Conservation (phyloP, 1,284 basidiomycete genomes). For the Sutorius eximius region DNA sequence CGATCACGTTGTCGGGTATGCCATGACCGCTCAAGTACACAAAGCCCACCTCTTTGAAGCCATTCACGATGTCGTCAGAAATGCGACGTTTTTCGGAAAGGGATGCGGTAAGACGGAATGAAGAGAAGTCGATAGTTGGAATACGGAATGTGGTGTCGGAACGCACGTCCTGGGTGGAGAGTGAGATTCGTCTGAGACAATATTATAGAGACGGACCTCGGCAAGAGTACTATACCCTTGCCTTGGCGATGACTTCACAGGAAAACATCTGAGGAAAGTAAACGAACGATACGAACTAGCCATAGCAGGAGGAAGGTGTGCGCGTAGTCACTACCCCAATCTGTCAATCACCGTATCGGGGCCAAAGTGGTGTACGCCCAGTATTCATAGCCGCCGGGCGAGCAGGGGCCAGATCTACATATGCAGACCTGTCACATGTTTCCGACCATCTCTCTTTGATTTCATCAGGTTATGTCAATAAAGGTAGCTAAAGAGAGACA, state of each 20-base stretch:
- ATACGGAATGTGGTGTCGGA: constrained; percentile 49
- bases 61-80: constrained; percentile 70
- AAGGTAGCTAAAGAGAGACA: too few relatives aligned
- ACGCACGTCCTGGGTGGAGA: constrained; percentile 22
- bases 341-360: too few relatives aligned
- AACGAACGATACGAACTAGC: constrained; percentile 14
- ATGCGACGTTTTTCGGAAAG: constrained; percentile 57
- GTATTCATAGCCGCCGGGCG: too few relatives aligned
- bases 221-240: constrained; percentile 25
- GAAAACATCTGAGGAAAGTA: constrained; percentile 6
- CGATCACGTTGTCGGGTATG: constrained; percentile 51
- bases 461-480: too few relatives aligned
- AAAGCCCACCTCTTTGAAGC: constrained; percentile 77
- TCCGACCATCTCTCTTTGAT: too few relatives aligned
- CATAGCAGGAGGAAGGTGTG: constrained; percentile 7
- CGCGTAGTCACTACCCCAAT: too few relatives aligned
- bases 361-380: too few relatives aligned
- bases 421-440: too few relatives aligned
- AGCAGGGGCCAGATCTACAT: too few relatives aligned
- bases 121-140: constrained; percentile 76
- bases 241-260: constrained; percentile 2
- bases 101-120: constrained; percentile 54
- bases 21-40: constrained; percentile 73
- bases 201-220: constrained; percentile 18
- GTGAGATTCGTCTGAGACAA: constrained; percentile 1